Evolutionary conservation across 768 basidiomycete species (phyloP).

Genomic region (Lactarius evosmus): DNA sequence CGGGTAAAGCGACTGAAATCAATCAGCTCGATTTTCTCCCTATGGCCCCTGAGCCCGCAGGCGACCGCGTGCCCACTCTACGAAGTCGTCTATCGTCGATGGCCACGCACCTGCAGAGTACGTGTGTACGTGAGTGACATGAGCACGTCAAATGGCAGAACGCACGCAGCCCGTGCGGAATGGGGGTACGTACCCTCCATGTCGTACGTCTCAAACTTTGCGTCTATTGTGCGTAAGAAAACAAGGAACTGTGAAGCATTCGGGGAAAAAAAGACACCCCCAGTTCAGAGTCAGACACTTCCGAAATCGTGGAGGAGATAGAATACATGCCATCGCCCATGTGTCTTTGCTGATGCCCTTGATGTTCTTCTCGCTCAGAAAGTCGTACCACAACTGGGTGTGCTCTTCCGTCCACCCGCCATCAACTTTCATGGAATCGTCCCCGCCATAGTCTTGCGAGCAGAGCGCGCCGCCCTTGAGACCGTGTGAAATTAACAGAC

Average conservation of each 20-base stretch:
- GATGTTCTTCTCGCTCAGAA: constrained; percentile 56
- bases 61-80: constrained; percentile 56
- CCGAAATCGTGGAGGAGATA: constrained; percentile 1
- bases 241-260: constrained; percentile 58
- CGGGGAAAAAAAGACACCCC: not conserved
- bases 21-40: not conserved
- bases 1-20: not conserved
- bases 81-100: constrained; percentile 82
- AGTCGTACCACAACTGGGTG: constrained; percentile 77
- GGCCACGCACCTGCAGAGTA: constrained; percentile 71
- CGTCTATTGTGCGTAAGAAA: constrained; percentile 73
- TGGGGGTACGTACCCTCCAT: constrained; percentile 52
- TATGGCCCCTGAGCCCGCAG: constrained; percentile 27
- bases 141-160: constrained; percentile 19
- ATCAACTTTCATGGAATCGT: constrained; percentile 34
- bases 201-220: constrained; percentile 69
- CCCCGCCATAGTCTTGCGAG: constrained; percentile 45
- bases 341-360: constrained; percentile 88
- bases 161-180: not conserved
- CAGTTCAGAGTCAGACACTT: constrained; percentile 3
- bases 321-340: constrained; percentile 71
- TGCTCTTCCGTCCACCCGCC: constrained; percentile 64
- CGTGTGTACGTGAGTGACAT: constrained; percentile 20
- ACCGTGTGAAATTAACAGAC: constrained; percentile 69
- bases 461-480: constrained; percentile 60